A percentile compares a stretch with the other conserved stretches of the same genome.
These are phyloP conservation scores for Camellia lanceoleosa DNA, from an alignment of 148 eudicot genomes.

Conservation along the genomic window DNA sequence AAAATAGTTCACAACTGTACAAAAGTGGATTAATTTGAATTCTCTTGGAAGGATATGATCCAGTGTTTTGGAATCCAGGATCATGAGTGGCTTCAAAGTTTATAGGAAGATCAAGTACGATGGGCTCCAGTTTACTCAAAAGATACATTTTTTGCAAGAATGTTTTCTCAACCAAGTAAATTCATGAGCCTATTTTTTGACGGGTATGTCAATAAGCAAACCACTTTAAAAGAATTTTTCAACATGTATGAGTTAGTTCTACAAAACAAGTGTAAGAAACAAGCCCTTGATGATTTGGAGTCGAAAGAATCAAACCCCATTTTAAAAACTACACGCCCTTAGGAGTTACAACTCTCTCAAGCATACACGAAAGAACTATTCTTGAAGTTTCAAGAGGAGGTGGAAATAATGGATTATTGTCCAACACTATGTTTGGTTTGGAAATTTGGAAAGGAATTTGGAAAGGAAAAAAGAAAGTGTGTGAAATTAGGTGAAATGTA, in stretches of 20 bases:
- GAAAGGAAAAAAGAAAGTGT: too few species aligned
- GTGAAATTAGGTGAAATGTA: too few species aligned
- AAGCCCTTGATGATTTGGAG: conserved; percentile 57
- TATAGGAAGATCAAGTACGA: conserved; percentile 62
- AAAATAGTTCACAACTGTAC: conserved; percentile 42
- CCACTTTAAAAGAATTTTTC: conserved; percentile 56
- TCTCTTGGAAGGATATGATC: conserved; percentile 66
- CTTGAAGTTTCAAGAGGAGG: conserved; percentile 57
- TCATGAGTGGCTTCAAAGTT: conserved; percentile 42
- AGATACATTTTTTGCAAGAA: conserved; percentile 64
- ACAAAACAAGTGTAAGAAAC: conserved; percentile 44
- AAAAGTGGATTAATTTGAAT: conserved; percentile 73
- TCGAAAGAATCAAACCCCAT: conserved; percentile 41
- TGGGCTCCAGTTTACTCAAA: conserved; percentile 76
- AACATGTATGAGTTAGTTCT: conserved; percentile 39
- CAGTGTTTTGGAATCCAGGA: conserved; percentile 50
- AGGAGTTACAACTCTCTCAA: conserved; percentile 64
- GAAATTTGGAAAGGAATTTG: too few species aligned
- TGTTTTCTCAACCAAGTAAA: conserved; percentile 33
- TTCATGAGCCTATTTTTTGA: conserved; percentile 40
- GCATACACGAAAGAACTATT: conserved; percentile 58
- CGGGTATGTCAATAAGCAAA: conserved; percentile 45
- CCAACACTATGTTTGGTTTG: not conserved
- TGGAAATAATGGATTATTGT: conserved; percentile 58
- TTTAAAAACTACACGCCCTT: conserved; percentile 50